A percentile compares a stretch with the other conserved stretches of the same genome.
phyloP scores from a whole-genome alignment of 306 rosid genomes.

The Rosa rugosa region DNA sequence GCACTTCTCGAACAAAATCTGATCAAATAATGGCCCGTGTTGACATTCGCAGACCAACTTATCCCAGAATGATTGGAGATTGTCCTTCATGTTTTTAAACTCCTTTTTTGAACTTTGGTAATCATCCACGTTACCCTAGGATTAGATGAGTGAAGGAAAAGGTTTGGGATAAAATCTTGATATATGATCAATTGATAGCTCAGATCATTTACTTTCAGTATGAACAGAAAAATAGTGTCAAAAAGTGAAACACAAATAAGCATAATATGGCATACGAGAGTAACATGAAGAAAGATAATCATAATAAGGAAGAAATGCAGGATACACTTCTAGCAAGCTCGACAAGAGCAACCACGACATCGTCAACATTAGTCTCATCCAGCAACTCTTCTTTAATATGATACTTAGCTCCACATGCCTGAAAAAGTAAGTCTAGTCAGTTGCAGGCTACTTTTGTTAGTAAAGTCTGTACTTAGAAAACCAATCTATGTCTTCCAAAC shows the following conservation, averaged over 20 bases:
- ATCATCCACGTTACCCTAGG: constrained; percentile 86
- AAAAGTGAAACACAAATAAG: neutral
- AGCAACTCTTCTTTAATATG: constrained; percentile 61
- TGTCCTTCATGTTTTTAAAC: constrained; percentile 79
- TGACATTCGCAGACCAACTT: constrained; percentile 81
- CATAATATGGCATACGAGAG: neutral
- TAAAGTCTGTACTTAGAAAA: neutral
- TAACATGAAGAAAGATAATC: neutral
- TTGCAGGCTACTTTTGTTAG: constrained; percentile 3
- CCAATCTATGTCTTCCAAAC: neutral
- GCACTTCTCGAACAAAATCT: constrained; percentile 92
- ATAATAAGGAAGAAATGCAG: constrained; percentile 15
- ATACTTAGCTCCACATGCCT: constrained; percentile 96
- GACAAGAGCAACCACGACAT: constrained; percentile 91
- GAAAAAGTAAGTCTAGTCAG: constrained; percentile 31
- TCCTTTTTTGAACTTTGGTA: constrained; percentile 93
- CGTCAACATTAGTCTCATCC: constrained; percentile 88
- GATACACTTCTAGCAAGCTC: constrained; percentile 80
- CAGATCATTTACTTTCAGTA: neutral
- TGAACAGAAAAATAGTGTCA: neutral
- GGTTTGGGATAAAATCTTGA: constrained; percentile 21
- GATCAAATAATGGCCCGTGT: constrained; percentile 90
- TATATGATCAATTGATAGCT: neutral
- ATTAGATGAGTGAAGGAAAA: constrained; percentile 34
- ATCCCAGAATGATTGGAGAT: constrained; percentile 87